Percentiles rank a stretch among this genome's conserved stretches.
Conservation (phyloP, 2,329 filamentous ascomycete genomes). For the Colletotrichum horii region DNA sequence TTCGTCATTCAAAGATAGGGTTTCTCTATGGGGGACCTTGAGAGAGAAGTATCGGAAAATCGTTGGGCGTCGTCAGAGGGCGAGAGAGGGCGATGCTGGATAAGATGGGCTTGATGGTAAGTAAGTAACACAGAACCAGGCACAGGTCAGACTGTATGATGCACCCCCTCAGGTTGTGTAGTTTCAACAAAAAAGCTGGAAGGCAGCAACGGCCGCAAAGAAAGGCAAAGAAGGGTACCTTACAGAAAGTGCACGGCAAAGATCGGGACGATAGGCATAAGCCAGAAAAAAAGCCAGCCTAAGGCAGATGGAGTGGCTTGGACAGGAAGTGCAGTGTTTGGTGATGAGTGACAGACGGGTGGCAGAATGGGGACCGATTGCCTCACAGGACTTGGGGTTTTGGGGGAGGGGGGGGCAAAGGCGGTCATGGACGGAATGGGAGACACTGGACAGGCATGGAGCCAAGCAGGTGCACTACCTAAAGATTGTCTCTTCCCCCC, state of each 20-base stretch:
- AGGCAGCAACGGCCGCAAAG: background rate
- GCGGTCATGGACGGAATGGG: background rate
- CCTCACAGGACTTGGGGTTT: background rate
- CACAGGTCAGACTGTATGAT: background rate
- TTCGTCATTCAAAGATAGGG: conserved; percentile 18
- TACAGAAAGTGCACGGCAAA: background rate
- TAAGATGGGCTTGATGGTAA: background rate
- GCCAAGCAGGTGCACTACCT: conserved; percentile 4
- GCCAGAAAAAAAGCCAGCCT: background rate
- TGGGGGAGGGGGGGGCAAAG: background rate
- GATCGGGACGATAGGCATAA: background rate
- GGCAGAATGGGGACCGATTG: background rate
- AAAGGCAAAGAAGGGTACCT: background rate
- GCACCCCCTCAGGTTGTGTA: background rate
- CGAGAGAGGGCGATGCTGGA: background rate
- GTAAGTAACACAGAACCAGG: background rate
- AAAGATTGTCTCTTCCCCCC: conserved; percentile 5
- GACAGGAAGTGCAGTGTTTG: background rate
- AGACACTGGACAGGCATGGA: background rate
- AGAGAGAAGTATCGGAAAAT: background rate
- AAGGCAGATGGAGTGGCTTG: background rate
- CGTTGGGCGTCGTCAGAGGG: background rate
- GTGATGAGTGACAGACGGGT: conserved; percentile 1
- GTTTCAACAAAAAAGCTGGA: background rate
- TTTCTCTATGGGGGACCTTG: background rate